Evolutionary conservation across 768 basidiomycete species (phyloP).

Genomic region (Pleurotus tuber-regium): DNA sequence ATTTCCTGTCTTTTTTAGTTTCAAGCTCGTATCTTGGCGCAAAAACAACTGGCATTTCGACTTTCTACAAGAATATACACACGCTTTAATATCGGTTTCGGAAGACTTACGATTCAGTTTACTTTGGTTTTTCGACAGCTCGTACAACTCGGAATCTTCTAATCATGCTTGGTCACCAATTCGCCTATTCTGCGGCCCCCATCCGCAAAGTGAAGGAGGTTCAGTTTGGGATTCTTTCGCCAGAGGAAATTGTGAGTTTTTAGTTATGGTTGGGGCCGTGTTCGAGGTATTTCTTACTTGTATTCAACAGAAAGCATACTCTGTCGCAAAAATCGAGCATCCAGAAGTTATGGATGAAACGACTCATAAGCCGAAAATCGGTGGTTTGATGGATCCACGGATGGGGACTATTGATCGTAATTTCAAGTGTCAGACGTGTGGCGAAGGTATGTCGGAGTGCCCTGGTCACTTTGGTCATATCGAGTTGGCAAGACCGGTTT

Average conservation of each 20-base stretch:
- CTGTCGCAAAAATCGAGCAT: constrained; percentile 97
- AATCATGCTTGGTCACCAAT: constrained; percentile 84
- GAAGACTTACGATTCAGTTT: neutral
- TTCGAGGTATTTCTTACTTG: constrained; percentile 3
- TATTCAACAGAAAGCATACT: constrained; percentile 86
- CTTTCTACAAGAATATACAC: no score
- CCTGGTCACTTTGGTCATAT: constrained; percentile 99
- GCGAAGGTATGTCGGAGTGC: constrained; percentile 99
- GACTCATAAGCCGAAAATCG: constrained; percentile 84
- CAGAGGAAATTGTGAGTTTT: constrained; percentile 91
- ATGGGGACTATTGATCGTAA: constrained; percentile 98
- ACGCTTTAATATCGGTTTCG: neutral
- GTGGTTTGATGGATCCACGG: constrained; percentile 95
- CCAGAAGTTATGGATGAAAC: constrained; percentile 98
- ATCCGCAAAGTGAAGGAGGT: constrained; percentile 96
- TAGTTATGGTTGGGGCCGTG: no score
- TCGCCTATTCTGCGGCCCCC: constrained; percentile 91
- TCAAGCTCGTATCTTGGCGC: neutral
- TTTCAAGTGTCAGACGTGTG: constrained; percentile 99
- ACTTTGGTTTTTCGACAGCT: neutral
- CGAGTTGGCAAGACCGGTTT: constrained; percentile 95
- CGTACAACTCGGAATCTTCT: neutral
- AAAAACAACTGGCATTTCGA: no score
- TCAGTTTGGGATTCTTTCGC: constrained; percentile 97
- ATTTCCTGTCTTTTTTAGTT: neutral